Conservation (phyloP, 2,329 filamentous ascomycete genomes). For the Macrophomina phaseolina region DNA sequence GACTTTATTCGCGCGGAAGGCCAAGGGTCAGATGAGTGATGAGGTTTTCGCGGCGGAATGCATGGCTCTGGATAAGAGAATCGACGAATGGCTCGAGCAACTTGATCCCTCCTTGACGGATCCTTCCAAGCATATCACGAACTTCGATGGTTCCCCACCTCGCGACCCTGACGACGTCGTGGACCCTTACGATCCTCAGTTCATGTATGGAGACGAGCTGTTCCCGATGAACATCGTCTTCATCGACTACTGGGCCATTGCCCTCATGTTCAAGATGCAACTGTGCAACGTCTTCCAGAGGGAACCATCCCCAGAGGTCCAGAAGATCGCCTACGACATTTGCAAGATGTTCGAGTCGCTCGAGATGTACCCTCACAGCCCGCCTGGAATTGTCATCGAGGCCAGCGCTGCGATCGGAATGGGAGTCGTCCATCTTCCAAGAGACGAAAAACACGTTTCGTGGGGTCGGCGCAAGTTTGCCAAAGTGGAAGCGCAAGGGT, state of each 20-base stretch:
- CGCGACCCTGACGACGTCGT: slow-evolving; percentile 70
- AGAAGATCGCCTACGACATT: slow-evolving; percentile 68
- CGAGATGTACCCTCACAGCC: slow-evolving; percentile 71
- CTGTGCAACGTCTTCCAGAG: slow-evolving; percentile 63
- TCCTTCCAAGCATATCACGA: slow-evolving; percentile 65
- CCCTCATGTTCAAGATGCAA: slow-evolving; percentile 81
- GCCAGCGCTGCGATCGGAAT: slow-evolving; percentile 80
- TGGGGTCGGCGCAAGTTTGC: slow-evolving; percentile 85
- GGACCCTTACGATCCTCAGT: slow-evolving; percentile 71
- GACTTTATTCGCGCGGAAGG: slow-evolving; percentile 73
- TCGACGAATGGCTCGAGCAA: slow-evolving; percentile 52
- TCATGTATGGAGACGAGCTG: slow-evolving; percentile 72
- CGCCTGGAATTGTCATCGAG: slow-evolving; percentile 72
- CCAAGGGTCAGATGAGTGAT: slow-evolving; percentile 66
- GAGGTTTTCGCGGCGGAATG: slow-evolving; percentile 68
- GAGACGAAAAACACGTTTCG: slow-evolving; percentile 71
- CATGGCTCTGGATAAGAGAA: slow-evolving; percentile 52
- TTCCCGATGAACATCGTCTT: slow-evolving; percentile 76
- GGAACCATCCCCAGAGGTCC: slow-evolving; percentile 60
- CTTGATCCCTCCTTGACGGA: slow-evolving; percentile 69
- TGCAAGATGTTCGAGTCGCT: slow-evolving; percentile 83
- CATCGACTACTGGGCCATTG: slow-evolving; percentile 78
- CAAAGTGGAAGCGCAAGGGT: slow-evolving; percentile 79
- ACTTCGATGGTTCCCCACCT: slow-evolving; percentile 63
- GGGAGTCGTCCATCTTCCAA: slow-evolving; percentile 78